These are phyloP conservation scores for Chlamydomonas urium DNA, from an alignment of 139 green algal species.

Conservation along the genomic window DNA sequence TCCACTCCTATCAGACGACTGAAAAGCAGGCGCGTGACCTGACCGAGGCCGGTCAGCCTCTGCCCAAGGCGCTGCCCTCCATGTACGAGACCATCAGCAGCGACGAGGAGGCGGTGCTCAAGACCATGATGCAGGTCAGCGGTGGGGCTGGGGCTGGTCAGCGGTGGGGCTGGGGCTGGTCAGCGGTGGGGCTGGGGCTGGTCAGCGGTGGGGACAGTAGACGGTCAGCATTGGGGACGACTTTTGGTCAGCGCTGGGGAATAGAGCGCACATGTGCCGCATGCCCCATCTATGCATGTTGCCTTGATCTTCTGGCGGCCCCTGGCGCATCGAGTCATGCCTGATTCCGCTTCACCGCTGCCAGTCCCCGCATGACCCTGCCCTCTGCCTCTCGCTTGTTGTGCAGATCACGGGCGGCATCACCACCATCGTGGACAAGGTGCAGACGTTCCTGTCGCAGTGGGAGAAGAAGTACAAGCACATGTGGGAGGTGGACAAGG, in stretches of 20 bases:
- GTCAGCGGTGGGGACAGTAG: too few relatives aligned
- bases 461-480: conserved; percentile 91
- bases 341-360: too few relatives aligned
- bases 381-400: not conserved
- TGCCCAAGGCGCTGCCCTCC: conserved; percentile 41
- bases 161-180: too few relatives aligned
- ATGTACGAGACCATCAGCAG: conserved; percentile 67
- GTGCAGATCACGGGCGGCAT: conserved; percentile 74
- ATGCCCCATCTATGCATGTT: too few relatives aligned
- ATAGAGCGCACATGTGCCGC: too few relatives aligned
- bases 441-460: conserved; percentile 61
- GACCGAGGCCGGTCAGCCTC: conserved; percentile 24
- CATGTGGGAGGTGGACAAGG: conserved; percentile 86
- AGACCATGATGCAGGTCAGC: conserved; percentile 54
- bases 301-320: too few relatives aligned
- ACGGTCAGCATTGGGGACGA: too few relatives aligned
- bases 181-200: too few relatives aligned
- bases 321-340: too few relatives aligned
- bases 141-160: not conserved
- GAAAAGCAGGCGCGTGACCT: conserved; percentile 42
- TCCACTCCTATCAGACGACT: too few relatives aligned
- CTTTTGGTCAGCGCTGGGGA: too few relatives aligned
- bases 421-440: conserved; percentile 73
- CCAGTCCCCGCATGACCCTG: too few relatives aligned
- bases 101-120: conserved; percentile 75